Evolutionary conservation across 371 early-diverging fungal genomes (phyloP).

Genomic region (Lichtheimia hyalospora): DNA sequence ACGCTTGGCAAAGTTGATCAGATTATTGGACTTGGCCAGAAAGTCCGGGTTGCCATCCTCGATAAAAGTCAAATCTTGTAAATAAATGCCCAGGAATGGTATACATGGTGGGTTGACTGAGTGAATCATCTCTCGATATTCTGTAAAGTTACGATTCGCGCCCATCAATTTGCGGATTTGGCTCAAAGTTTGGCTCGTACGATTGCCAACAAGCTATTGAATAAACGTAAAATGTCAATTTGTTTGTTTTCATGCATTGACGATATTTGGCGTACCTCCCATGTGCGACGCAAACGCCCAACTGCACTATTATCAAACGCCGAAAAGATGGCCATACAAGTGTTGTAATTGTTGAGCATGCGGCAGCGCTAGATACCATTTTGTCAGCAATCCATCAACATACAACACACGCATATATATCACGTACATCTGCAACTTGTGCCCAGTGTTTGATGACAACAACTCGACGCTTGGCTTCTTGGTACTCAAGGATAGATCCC

Average conservation of each 20-base stretch:
- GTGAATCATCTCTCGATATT: conserved; percentile 86
- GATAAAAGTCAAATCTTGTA: conserved; percentile 92
- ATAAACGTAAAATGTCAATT: neutral
- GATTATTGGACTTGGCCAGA: conserved; percentile 51
- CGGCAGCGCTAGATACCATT: conserved; percentile 55
- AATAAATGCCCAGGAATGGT: conserved; percentile 87
- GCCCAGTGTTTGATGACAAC: conserved; percentile 83
- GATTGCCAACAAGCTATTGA: conserved; percentile 47
- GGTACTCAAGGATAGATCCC: conserved; percentile 71
- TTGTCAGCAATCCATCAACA: neutral
- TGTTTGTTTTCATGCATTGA: neutral
- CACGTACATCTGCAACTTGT: conserved; percentile 72
- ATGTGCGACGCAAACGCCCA: conserved; percentile 88
- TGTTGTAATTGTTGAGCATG: conserved; percentile 88
- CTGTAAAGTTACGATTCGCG: conserved; percentile 79
- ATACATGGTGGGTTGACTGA: conserved; percentile 89
- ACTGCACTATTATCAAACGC: conserved; percentile 89
- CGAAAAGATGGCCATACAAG: conserved; percentile 87
- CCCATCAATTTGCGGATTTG: conserved; percentile 71
- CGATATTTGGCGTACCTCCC: conserved; percentile 53
- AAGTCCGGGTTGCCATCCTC: conserved; percentile 90
- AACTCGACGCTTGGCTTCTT: conserved; percentile 78
- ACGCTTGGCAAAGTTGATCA: conserved; percentile 93
- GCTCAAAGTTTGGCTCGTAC: conserved; percentile 52
- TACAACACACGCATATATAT: neutral